Evolutionary conservation across 352 stramenopile genomes (phyloP).

Genomic region (Pythium brassicae): DNA sequence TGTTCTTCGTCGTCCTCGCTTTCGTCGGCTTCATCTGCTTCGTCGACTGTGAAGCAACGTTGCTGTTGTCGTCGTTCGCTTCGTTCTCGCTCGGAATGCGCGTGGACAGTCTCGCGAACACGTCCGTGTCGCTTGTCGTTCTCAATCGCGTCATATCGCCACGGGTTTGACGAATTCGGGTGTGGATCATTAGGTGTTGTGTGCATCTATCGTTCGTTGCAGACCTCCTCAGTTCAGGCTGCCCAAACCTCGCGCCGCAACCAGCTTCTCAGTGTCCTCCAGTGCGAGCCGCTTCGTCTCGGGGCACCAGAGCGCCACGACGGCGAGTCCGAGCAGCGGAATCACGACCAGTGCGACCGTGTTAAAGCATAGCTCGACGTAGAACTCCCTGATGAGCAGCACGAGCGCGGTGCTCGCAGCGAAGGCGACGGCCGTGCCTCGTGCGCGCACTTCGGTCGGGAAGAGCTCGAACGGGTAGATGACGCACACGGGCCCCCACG

Average conservation of each 20-base stretch:
- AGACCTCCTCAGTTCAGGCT: background rate
- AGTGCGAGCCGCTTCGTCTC: background rate
- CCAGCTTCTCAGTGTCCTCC: background rate
- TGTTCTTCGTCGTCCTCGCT: background rate
- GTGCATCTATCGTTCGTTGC: background rate
- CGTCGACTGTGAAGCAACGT: background rate
- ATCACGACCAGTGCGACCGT: background rate
- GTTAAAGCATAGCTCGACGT: background rate
- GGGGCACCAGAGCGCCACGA: slow-evolving; percentile 1
- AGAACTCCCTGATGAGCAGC: slow-evolving; percentile 1
- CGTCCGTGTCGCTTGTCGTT: too few relatives aligned
- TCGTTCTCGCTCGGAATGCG: background rate
- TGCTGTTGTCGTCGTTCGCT: too few relatives aligned
- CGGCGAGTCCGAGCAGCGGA: background rate
- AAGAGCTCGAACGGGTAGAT: slow-evolving; percentile 2
- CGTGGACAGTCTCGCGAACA: slow-evolving; percentile 24
- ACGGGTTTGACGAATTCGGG: too few relatives aligned
- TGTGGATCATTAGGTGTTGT: too few relatives aligned
- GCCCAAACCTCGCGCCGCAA: background rate
- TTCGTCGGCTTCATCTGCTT: background rate
- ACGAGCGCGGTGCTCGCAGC: background rate
- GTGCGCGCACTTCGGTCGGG: background rate
- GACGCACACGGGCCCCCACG: background rate
- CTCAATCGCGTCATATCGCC: too few relatives aligned
- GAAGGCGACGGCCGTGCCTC: background rate